Evolutionary conservation across 1,284 basidiomycete species (phyloP), one percentile per base, ranked within the genome.

Genomic region (Fereydounia khargensis): DNA sequence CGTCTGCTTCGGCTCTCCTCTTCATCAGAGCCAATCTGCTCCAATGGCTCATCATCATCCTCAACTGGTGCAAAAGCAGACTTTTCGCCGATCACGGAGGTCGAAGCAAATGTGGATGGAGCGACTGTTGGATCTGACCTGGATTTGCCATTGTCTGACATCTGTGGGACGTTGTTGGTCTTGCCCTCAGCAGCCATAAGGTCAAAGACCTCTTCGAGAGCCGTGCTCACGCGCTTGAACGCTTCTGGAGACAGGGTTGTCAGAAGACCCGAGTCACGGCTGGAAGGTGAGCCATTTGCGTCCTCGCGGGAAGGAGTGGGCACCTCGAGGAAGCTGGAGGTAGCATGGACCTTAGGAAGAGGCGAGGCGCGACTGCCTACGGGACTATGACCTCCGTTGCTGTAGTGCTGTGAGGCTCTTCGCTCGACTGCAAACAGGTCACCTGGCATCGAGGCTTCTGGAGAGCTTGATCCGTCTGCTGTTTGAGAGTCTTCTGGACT

Each of bases 141-240:
- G n/a, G n/a, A n/a, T n/a, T n/a, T n/a, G n/a, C n/a, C n/a, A n/a
- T n/a, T n/a, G n/a, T n/a, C n/a, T n/a, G n/a, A n/a, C 46, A 49
- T 18, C 55, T 35, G 20, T 40, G 42, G 3, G 47, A n/a, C 18
- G 20, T 17, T 37, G n/a, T 36, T 31, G 13, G 18, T 22, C 20
- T 32, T 39, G 19, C 42, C 43, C 28, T 60, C 47, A 10, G 42
- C 42, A 17, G 64, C 47, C n/a, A 70, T 59, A 24, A 64, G 46
- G 13, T 50, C 61, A 27, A 62, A 69, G 5, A 71, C 65, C 35
- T 71, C 68, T 19, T 68, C 61, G 7, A 71, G 51, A 1, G 68
- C 68, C 2, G 64, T 69, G 43, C 66, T 69, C 49, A 71, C 65
- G 34, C 68, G 54, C 23, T 62, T 55, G 54, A 69, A 69, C 10